phyloP scores from a whole-genome alignment of 179 eudicot species.

The Beta macrorhiza region DNA sequence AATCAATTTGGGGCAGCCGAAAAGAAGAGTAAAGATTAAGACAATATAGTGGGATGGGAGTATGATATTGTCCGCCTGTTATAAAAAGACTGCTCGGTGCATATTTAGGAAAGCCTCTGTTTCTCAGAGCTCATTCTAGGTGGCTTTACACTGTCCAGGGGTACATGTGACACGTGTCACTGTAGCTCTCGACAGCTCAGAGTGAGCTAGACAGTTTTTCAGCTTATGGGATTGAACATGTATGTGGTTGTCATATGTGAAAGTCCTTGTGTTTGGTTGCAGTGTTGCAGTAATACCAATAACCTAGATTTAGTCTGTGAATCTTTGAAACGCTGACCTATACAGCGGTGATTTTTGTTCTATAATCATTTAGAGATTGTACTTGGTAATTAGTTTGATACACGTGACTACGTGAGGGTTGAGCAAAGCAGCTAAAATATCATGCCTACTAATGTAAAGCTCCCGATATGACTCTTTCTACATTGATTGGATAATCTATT shows the following conservation, averaged over 20 bases:
- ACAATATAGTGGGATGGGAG: not conserved
- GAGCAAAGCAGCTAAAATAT: not conserved
- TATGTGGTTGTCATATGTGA: not conserved
- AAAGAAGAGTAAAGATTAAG: not conserved
- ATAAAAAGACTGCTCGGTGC: not conserved
- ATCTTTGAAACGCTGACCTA: not conserved
- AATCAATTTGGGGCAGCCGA: not conserved
- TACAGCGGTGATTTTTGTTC: not conserved
- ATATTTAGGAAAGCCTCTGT: not conserved
- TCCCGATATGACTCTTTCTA: not conserved
- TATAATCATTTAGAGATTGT: not conserved
- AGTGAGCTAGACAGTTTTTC: not conserved
- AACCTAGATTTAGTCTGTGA: not conserved
- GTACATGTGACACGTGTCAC: not conserved
- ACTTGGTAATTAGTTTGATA: not conserved
- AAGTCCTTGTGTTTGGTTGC: not conserved
- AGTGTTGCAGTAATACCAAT: not conserved
- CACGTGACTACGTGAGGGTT: not conserved
- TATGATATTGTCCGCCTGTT: not conserved
- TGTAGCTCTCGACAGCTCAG: not conserved
- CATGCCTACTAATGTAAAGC: not conserved
- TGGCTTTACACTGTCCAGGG: not conserved
- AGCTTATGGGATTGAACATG: not conserved
- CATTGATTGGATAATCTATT: not conserved
- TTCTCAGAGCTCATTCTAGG: not conserved